phyloP scores from a whole-genome alignment of 768 basidiomycete genomes.

The Chalciporus sphaerocephalus region DNA sequence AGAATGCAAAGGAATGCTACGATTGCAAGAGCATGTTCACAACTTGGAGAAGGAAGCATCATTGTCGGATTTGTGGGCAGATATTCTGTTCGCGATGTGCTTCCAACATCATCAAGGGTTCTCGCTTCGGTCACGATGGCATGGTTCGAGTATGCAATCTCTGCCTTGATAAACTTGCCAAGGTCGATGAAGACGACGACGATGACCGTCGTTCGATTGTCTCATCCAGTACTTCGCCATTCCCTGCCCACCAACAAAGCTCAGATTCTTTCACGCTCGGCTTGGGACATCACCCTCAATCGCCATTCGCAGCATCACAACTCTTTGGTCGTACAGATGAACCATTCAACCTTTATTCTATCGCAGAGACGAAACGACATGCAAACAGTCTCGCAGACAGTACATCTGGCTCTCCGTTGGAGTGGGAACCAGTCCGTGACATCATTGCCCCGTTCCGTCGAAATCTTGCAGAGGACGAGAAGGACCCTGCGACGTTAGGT shows the following conservation, averaged over 20 bases:
- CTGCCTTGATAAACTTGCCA: slow-evolving; percentile 88
- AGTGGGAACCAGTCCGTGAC: slow-evolving; percentile 47
- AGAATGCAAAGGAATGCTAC: slow-evolving; percentile 91
- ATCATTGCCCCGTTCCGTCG: slow-evolving; percentile 74
- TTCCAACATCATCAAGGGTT: slow-evolving; percentile 92
- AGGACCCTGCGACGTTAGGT: slow-evolving; percentile 45
- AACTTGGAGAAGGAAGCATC: slow-evolving; percentile 92
- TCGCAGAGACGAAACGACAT: slow-evolving; percentile 66
- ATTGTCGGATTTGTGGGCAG: slow-evolving; percentile 97
- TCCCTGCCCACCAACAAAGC: slow-evolving; percentile 76
- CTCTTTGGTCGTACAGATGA: slow-evolving; percentile 76
- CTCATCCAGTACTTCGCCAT: slow-evolving; percentile 64
- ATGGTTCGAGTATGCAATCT: slow-evolving; percentile 94
- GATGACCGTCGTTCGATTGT: slow-evolving; percentile 80
- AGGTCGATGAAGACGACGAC: slow-evolving; percentile 84
- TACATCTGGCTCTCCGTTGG: slow-evolving; percentile 45
- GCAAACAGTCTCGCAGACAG: slow-evolving; percentile 52
- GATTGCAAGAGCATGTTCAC: slow-evolving; percentile 95
- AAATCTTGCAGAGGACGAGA: slow-evolving; percentile 72
- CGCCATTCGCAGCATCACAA: slow-evolving; percentile 84
- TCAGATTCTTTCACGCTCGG: slow-evolving; percentile 36
- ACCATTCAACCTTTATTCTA: slow-evolving; percentile 77
- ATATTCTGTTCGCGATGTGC: slow-evolving; percentile 98
- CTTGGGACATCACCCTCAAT: slow-evolving; percentile 60
- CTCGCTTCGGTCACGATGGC: slow-evolving; percentile 91